phyloP scores from a whole-genome alignment of 1,284 basidiomycete species.

The Phenoliferia sp. region DNA sequence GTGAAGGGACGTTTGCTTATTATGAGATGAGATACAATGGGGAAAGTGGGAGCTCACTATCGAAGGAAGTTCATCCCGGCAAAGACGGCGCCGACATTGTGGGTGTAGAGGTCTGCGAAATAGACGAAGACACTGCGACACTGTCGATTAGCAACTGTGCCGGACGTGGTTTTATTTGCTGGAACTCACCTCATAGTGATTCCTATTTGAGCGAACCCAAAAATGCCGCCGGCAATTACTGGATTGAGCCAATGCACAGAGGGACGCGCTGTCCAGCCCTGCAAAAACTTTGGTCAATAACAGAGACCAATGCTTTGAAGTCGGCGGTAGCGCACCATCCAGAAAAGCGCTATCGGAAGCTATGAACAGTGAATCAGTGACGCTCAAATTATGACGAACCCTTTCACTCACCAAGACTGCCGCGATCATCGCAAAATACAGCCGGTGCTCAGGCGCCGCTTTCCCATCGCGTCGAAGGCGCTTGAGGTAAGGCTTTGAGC shows the following conservation, averaged over 20 bases:
- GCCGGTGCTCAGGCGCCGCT: background rate
- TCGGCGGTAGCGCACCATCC: too few species aligned
- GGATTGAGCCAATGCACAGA: background rate
- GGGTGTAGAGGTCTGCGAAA: background rate
- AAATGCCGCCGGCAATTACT: background rate
- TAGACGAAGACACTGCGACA: background rate
- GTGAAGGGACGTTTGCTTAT: background rate
- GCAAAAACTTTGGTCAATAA: too few species aligned
- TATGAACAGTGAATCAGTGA: background rate
- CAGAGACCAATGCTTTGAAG: too few species aligned
- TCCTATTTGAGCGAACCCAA: background rate
- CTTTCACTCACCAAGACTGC: background rate
- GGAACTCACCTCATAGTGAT: background rate
- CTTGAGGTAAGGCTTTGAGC: background rate
- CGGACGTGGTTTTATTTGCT: background rate
- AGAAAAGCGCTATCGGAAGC: background rate
- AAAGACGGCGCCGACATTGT: background rate
- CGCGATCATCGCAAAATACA: background rate
- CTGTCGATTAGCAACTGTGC: background rate
- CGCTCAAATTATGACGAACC: background rate
- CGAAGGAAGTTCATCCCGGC: background rate
- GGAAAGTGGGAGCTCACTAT: background rate
- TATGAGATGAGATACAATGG: background rate
- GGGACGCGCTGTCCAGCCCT: background rate
- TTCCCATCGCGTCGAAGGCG: background rate